phyloP scores from a whole-genome alignment of 2,329 filamentous ascomycete genomes.

The Pyrenophora graminea region DNA sequence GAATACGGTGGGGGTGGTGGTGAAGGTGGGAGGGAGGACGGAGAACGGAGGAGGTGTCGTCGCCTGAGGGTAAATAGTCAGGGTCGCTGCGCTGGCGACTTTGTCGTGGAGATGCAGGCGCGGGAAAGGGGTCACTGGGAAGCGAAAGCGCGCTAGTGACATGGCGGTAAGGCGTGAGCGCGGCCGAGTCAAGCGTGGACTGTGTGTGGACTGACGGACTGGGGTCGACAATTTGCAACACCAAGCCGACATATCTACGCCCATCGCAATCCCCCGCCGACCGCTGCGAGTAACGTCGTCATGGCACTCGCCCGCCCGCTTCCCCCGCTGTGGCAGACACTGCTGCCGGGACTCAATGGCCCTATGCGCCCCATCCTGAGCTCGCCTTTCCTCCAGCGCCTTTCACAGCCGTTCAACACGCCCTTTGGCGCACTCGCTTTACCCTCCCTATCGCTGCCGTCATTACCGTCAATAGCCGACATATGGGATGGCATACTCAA shows the following conservation, averaged over 20 bases:
- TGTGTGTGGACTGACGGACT: no score
- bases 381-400: conserved; percentile 51
- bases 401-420: conserved; percentile 62
- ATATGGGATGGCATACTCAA: conserved; percentile 92
- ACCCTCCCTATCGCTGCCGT: conserved; percentile 57
- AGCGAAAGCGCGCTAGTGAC: conserved; percentile 43
- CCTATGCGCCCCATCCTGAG: conserved; percentile 46
- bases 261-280: conserved; percentile 7
- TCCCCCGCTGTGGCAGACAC: conserved; percentile 52
- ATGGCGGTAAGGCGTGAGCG: conserved; percentile 30
- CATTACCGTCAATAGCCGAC: conserved; percentile 62
- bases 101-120: conserved; percentile 44
- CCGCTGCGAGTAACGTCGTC: conserved; percentile 5
- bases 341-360: conserved; percentile 58
- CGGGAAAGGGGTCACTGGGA: conserved; percentile 48
- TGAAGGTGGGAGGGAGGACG: conserved; percentile 16
- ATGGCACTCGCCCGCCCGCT: conserved; percentile 50
- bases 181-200: conserved; percentile 26
- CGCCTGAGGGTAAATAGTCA: conserved; percentile 36
- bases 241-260: conserved; percentile 21
- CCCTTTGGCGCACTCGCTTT: conserved; percentile 54
- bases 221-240: conserved; percentile 34
- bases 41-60: conserved; percentile 20
- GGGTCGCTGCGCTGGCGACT: conserved; percentile 43
- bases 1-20: conserved; percentile 16